These are phyloP conservation scores for Prunus campanulata DNA, from an alignment of 306 rosid genomes.

Conservation along the genomic window DNA sequence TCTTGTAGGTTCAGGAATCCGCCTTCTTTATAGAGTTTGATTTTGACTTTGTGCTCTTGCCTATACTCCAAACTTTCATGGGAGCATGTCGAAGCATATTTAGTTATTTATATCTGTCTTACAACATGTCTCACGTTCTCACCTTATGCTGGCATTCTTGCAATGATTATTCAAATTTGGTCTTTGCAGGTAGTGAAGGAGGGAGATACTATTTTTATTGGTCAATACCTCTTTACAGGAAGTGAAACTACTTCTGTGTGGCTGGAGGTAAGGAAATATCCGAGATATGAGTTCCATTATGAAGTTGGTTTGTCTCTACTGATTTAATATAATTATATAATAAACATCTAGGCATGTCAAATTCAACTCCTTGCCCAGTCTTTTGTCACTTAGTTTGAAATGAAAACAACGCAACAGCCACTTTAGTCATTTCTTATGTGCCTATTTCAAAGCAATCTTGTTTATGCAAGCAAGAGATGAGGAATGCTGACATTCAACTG, in stretches of 20 bases:
- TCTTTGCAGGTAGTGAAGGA: slow-evolving; percentile 43
- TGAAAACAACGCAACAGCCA: neutral
- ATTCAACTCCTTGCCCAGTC: neutral
- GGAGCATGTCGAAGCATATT: neutral
- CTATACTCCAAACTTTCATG: neutral
- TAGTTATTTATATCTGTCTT: neutral
- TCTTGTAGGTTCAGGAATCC: neutral
- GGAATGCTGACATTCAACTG: neutral
- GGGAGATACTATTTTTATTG: slow-evolving; percentile 51
- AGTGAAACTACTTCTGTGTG: slow-evolving; percentile 56
- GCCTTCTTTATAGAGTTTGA: neutral
- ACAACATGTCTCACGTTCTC: too few relatives aligned
- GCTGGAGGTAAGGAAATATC: slow-evolving; percentile 39
- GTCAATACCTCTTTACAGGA: slow-evolving; percentile 54
- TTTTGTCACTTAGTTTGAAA: neutral
- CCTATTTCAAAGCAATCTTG: neutral
- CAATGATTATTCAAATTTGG: neutral
- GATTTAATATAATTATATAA: neutral
- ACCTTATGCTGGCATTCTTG: neutral
- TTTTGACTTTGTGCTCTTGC: neutral
- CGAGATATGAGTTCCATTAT: neutral
- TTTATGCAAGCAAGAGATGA: neutral
- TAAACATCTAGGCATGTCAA: neutral
- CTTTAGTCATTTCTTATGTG: neutral
- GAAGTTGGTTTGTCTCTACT: neutral